Conservation (phyloP, 768 basidiomycete species). For the Boletus rubescentipes region DNA sequence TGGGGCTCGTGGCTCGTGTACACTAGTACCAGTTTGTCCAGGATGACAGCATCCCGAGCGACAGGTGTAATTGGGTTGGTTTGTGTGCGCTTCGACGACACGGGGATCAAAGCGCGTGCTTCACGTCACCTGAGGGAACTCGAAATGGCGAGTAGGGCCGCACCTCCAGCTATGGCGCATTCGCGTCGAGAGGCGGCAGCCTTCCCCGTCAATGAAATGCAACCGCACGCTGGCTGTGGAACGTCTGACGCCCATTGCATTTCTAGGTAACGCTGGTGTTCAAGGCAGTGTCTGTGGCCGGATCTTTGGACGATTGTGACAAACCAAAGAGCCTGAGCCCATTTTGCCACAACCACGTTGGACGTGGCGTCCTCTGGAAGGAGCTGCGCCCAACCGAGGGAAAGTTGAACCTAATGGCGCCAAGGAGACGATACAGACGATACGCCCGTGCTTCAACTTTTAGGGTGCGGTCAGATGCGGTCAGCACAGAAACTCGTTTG, state of each 20-base stretch:
- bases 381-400: neutral
- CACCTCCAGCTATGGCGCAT: slow-evolving; percentile 10
- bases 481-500: neutral
- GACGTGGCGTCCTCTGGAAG: neutral
- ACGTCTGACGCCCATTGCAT: slow-evolving; percentile 2
- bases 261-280: slow-evolving; percentile 1
- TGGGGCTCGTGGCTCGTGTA: slow-evolving; percentile 7
- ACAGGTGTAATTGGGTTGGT: slow-evolving; percentile 10
- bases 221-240: slow-evolving; percentile 3
- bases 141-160: slow-evolving; percentile 12
- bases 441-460: neutral
- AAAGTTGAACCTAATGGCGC: slow-evolving; percentile 5
- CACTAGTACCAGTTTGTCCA: slow-evolving; percentile 19
- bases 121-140: slow-evolving; percentile 20
- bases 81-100: slow-evolving; percentile 20
- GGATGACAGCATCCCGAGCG: slow-evolving; percentile 31
- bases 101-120: slow-evolving; percentile 27
- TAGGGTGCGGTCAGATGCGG: neutral
- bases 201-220: slow-evolving; percentile 3
- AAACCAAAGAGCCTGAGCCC: neutral
- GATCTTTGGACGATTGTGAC: slow-evolving; percentile 7
- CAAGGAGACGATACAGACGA: neutral
- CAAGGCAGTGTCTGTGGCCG: slow-evolving; percentile 16
- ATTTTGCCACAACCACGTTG: slow-evolving; percentile 1
- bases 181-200: slow-evolving; percentile 11